Conservation (phyloP, 331 rosid species). For the Stylosanthes scabra region DNA sequence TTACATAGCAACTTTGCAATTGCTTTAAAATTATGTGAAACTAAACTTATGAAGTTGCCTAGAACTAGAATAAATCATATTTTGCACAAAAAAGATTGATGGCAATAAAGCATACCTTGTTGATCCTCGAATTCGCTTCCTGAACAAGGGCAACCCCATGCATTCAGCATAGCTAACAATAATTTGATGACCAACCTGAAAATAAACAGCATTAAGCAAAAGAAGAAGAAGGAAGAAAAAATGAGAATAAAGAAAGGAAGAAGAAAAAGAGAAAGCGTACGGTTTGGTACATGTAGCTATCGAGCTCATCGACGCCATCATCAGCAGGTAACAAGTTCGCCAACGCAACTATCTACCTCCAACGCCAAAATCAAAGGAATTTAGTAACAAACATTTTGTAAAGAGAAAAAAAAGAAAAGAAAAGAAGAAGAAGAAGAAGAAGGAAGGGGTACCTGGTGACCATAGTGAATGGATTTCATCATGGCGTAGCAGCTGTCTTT, state of each 20-base stretch:
- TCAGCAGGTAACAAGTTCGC: constrained; percentile 95
- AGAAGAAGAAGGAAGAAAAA: constrained; percentile 2
- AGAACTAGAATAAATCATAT: constrained; percentile 28
- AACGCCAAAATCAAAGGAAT: neutral
- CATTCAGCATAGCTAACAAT: constrained; percentile 86
- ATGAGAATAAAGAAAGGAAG: neutral
- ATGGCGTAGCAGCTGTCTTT: constrained; percentile 96
- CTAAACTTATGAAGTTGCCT: constrained; percentile 37
- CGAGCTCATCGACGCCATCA: constrained; percentile 93
- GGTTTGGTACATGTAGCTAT: constrained; percentile 96
- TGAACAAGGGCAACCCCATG: constrained; percentile 95
- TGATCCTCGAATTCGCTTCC: constrained; percentile 93
- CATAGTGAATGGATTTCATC: constrained; percentile 84
- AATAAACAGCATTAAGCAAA: neutral
- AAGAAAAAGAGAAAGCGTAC: constrained; percentile 50
- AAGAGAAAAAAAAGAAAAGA: neutral
- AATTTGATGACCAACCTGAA: constrained; percentile 98
- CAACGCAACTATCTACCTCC: constrained; percentile 84
- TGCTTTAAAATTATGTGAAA: constrained; percentile 18
- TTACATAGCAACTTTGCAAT: neutral
- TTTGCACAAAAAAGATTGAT: constrained; percentile 42
- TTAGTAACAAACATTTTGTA: neutral
- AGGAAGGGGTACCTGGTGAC: constrained; percentile 75
- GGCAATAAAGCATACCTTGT: constrained; percentile 80
- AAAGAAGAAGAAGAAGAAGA: neutral